These are phyloP conservation scores for Filobasidium wieringae DNA, from an alignment of 768 basidiomycete species.

Conservation along the genomic window DNA sequence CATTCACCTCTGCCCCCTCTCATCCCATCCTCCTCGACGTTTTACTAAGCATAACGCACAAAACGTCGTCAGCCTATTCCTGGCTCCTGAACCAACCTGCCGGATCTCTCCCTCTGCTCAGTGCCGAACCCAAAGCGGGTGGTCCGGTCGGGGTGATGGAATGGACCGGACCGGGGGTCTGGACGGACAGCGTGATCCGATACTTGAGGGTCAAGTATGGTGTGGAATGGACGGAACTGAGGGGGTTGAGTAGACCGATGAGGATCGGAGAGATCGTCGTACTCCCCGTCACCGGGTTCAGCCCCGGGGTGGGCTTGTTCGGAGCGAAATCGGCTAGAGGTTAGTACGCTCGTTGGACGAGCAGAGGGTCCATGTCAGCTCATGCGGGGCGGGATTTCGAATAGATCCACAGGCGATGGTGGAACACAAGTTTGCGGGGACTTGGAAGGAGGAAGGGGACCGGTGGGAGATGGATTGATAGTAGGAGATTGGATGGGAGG, in stretches of 20 bases:
- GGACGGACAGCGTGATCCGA: constrained; percentile 39
- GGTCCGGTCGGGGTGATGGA: constrained; percentile 41
- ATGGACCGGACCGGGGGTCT: constrained; percentile 41
- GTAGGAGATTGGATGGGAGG: not conserved
- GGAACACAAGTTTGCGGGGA: constrained; percentile 30
- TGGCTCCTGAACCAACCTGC: constrained; percentile 15
- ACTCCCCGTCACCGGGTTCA: constrained; percentile 39
- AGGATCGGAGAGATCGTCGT: constrained; percentile 40
- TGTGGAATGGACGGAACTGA: constrained; percentile 38
- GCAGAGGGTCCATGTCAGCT: not conserved
- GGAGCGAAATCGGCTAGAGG: constrained; percentile 20
- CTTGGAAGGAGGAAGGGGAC: constrained; percentile 19
- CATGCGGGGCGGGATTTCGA: not conserved
- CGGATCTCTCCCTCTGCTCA: not conserved
- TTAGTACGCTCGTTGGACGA: constrained; percentile 11
- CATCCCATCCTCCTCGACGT: constrained; percentile 43
- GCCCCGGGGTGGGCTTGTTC: constrained; percentile 35
- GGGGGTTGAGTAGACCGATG: constrained; percentile 27
- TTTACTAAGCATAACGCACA: constrained; percentile 37
- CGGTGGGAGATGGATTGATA: not conserved
- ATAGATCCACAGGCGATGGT: constrained; percentile 35
- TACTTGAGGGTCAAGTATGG: constrained; percentile 38
- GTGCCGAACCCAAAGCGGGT: constrained; percentile 24
- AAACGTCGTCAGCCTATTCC: constrained; percentile 24
- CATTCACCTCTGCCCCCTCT: constrained; percentile 38